Base-by-base conservation (phyloP, 345 rosid genomes). In the Arabidopsis arenosa region DNA sequence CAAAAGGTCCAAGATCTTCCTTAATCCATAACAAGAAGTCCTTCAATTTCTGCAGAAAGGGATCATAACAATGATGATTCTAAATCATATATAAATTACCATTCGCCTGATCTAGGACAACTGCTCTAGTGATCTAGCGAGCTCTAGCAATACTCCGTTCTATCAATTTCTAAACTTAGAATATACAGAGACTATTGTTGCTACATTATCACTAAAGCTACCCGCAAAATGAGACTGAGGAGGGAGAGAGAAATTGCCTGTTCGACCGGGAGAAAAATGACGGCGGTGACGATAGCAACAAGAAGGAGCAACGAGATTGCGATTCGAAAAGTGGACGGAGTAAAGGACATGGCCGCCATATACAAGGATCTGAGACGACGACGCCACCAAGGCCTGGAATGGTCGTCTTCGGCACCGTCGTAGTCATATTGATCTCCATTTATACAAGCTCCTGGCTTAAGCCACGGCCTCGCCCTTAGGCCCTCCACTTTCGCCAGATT, bases 1-100 rank as follows among this genome's bases (percentile, higher is more conserved):
- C 86, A 79, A 83, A 81, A 57, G 84, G 78, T 55, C 90, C 90
- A 66, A 85, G 84, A 85, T 85, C 88, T 76, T 80, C 81, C 78
- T 83, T 80, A 56, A 86, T 76, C 90, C 88, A 86, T 82, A 82
- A 26, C 74, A 85, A 80, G 63, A 86, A 82, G 47, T 71, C 64
- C 80, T 82, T 80, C 85, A 85, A 62, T 44, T 73, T 80, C 87
- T 86, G 81, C 57, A 58, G 15, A 72, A 13, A 17, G 33, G n/a
- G 15, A 63, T 39, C 74, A 62, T 0, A 65, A 12, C 12, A 56
- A 55, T 53, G 32, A 28, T 28, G 41, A 66, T 60, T 63, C 23
- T 13, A 21, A 18, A 54, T 41, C 66, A 17, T 3, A 63, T 23
- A 45, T 14, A 26, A 6, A 11, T 6, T 26, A 59, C 49, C 17